Evolutionary conservation across 1,284 basidiomycete species (phyloP), one percentile per base, ranked within the genome.

Genomic region (Cutaneotrichosporon sp.): DNA sequence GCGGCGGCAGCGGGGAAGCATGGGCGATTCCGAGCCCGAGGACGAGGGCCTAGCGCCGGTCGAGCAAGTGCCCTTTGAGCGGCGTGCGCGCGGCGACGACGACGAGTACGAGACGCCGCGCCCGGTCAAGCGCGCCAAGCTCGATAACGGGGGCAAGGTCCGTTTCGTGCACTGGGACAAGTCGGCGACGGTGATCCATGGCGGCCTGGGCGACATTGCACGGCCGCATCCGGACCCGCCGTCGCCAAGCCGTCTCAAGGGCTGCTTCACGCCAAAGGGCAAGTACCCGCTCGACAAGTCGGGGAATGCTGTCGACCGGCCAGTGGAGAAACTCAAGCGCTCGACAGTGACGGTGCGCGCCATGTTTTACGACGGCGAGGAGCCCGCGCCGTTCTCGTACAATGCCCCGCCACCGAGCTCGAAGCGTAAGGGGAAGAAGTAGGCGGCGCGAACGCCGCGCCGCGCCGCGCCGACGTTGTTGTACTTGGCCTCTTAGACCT

Each of bases 321-420:
- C 86, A 0, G 72, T 84, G n/a, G 73, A 78, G 46, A 79, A 83
- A 35, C 77, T 90, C 23, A 80, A 82, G 41, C 77, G 79, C 23
- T 83, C 87, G 67, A 82, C 82, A 55, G 76, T 92, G 34, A 75
- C 82, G 40, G 84, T 91, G 34, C 85, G 87, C 74, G 88, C 83
- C 61, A 86, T 85, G 66, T 83, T 90, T 34, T 91, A 90, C 61
- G 88, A 90, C 58, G 83, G 84, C 54, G 88, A 90, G 57, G 71
- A 74, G 42, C 70, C 72, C 2, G 57, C 61, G 4, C 56, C 66
- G 10, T 51, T 51, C 10, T 20, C 45, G 34, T 52, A 55, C n/a
- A 43, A 44, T n/a, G 38, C 21, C 30, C 15, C 43, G 2, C 23
- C 40, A 26, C 34, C 34, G n/a, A 37, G 40, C 17, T 39, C 36